Base-by-base conservation (phyloP, 2,329 filamentous ascomycete genomes). In the Sclerotinia borealis region DNA sequence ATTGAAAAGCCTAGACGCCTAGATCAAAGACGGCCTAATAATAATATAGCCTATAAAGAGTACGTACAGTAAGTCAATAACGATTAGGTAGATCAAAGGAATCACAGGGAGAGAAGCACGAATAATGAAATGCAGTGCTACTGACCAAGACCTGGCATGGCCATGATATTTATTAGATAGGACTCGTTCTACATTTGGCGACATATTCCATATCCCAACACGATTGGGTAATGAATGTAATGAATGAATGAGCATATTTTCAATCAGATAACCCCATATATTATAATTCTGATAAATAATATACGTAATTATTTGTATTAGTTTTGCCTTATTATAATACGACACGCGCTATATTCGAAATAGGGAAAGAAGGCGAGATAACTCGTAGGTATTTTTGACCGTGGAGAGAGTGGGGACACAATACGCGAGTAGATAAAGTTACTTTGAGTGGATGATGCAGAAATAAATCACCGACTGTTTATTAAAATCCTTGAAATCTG, bases 391-490 rank as follows among this genome's bases (percentile, higher is more conserved):
- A n/a, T 29, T 59, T 56, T 59, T 48, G 55, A 59, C n/a, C 41
- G 55, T 41, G 29, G 55, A 47, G 41, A 48, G 43, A n/a, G n/a
- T 59, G 55, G 39, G 55, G n/a, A n/a, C 39, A 47, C 39, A 19
- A 27, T 34, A 47, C 39, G 36, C 51, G 52, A 56, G 37, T 45
- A 56, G 37, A 17, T 51, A 51, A 51, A 34, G 29, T 51, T n/a
- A 51, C 19, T 51, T 15, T 55, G 36, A 55, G 37, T n/a, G 49
- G 29, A 56, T 45, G 39, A 56, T 56, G 54, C 54, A 56, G 39
- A 56, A 56, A 56, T 56, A 56, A 56, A 56, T 56, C 52, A 56
- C 37, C 54, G 54, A 56, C 39, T 39, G 54, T 56, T 56, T 39
- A 56, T 56, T 39, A 56, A 9, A 27, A 45, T 56, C 39, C 54